Conservation (phyloP, 257 asterid species). For the Buddleja alternifolia region DNA sequence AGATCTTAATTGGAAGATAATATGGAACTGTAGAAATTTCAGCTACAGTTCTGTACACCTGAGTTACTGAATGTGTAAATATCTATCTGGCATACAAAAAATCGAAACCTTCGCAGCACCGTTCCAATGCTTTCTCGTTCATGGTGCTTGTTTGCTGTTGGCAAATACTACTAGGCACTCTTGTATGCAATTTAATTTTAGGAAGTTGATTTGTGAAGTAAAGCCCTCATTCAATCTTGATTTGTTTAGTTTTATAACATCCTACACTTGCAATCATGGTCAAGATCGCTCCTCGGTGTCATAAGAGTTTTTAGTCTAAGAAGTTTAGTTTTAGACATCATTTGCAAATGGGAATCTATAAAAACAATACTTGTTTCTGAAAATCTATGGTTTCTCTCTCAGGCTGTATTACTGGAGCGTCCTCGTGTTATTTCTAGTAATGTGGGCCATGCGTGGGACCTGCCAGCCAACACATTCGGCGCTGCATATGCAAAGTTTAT, state of each 20-base stretch:
- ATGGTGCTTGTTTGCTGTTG: neutral
- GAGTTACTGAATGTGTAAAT: neutral
- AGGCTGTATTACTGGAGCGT: constrained; percentile 74
- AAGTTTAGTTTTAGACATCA: neutral
- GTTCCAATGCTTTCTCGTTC: neutral
- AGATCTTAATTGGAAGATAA: neutral
- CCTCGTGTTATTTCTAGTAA: constrained; percentile 88
- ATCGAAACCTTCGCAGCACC: neutral
- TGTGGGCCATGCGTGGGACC: constrained; percentile 94
- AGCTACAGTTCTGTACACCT: neutral
- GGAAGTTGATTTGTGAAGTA: constrained; percentile 5
- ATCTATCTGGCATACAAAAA: neutral
- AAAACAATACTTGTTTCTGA: neutral
- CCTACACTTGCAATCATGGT: neutral
- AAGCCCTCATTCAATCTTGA: neutral
- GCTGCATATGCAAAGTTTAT: constrained; percentile 93
- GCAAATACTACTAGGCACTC: neutral
- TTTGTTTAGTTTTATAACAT: neutral
- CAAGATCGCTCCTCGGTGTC: neutral
- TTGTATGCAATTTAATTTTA: constrained; percentile 6
- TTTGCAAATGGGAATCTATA: neutral
- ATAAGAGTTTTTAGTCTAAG: neutral
- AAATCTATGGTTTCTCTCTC: constrained; percentile 17
- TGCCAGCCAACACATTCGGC: constrained; percentile 89
- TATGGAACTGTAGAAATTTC: neutral